Evolutionary conservation across 768 basidiomycete species (phyloP), one percentile per base, ranked within the genome.

Genomic region (Tricholoma flavovirens): DNA sequence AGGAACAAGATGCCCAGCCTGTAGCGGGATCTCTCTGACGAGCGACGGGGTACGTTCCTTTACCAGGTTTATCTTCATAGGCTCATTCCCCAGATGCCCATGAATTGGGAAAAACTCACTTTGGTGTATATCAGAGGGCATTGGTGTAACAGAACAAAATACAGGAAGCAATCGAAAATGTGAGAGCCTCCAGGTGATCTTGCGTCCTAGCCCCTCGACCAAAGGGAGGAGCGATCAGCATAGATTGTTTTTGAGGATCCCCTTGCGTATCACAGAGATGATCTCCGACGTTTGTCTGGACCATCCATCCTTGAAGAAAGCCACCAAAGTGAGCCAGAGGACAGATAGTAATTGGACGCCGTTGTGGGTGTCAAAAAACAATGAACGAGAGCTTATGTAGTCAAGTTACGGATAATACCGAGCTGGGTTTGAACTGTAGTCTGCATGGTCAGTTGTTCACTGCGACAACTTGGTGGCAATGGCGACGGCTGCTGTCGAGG

Each of bases 211-310:
- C 86, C 79, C 82, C 90, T 92, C 90, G 71, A 92, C 90, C 90
- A 81, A 70, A 67, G 90, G 90, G 90, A 92, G 80, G 76, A 84
- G 81, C 88, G 75, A 80, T 89, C 90, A 83, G 90, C 89, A 83
- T 81, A 85, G 88, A 91, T 80, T 90, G 90, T 92, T 91, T 92
- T 90, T 81, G 87, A 88, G 87, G 75, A 73, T 75, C 73, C 70
- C 65, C 64, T 64, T 67, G 46, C 46, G 53, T 56, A 45, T 49
- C 59, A 56, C 59, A 64, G 64, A 62, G 67, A 75, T 69, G 50
- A 53, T 91, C 87, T 90, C 69, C 87, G 86, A 88, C 88, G 81
- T 77, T 86, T 90, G 89, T 91, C 88, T 91, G 88, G 88, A 86
- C 88, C 80, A 73, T 84, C 83, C 79, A 76, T 82, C 80, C 86